Conservation (phyloP, 2,329 filamentous ascomycete species). For the Rhexocercosporidium sp. region DNA sequence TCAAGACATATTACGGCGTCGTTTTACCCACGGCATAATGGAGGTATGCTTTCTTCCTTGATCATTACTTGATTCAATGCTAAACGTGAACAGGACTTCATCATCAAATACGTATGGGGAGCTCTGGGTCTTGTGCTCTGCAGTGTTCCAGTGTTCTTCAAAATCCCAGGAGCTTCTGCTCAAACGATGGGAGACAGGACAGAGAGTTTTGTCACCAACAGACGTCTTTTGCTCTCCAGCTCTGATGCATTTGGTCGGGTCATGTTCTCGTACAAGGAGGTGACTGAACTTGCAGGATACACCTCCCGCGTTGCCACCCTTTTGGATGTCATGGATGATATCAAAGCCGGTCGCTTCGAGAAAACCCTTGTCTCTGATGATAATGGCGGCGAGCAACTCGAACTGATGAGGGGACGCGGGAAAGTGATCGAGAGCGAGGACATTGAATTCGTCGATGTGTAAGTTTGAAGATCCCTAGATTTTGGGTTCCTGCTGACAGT, state of each 20-base stretch:
- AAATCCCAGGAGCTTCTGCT: constrained; percentile 71
- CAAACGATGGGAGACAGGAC: constrained; percentile 70
- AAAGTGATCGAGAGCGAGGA: constrained; percentile 80
- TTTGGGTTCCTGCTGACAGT: constrained; percentile 29
- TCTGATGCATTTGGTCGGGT: constrained; percentile 95
- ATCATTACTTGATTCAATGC: neutral
- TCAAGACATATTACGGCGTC: constrained; percentile 77
- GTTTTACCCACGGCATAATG: constrained; percentile 99
- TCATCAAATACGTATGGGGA: constrained; percentile 99
- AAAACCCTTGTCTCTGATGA: constrained; percentile 95
- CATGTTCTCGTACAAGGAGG: constrained; percentile 98
- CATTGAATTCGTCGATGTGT: constrained; percentile 85
- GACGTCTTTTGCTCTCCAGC: constrained; percentile 87
- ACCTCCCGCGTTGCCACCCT: constrained; percentile 90
- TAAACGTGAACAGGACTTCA: constrained; percentile 67
- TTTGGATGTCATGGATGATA: constrained; percentile 92
- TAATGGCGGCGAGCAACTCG: constrained; percentile 79
- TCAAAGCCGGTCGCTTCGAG: constrained; percentile 87
- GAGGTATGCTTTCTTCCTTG: constrained; percentile 52
- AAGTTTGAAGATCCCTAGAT: constrained; percentile 42
- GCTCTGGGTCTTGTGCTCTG: constrained; percentile 89
- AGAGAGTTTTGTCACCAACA: constrained; percentile 88
- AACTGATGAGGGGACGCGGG: constrained; percentile 82
- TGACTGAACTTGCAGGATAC: constrained; percentile 94
- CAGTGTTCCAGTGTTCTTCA: constrained; percentile 95